Base-by-base conservation (phyloP, 257 asterid species). In the Verbena officinalis region DNA sequence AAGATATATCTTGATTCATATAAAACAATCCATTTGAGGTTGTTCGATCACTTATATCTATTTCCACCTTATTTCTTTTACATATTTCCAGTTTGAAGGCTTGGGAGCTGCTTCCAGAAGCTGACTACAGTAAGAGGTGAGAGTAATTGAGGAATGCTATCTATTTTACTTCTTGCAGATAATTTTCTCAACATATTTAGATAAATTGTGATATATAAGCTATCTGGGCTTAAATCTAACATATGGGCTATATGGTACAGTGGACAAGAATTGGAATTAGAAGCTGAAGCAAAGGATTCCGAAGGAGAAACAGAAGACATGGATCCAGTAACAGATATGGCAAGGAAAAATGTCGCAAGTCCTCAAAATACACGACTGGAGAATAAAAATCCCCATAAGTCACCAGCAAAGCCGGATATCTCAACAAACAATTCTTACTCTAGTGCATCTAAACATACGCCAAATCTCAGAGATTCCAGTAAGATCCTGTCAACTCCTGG, bases 61-160 rank as follows among this genome's bases (percentile, higher is more conserved):
- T 23, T 55, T 36, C 24, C 7, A 45, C 4, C 61, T 15, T 58
- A 51, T 36, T 1, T 34, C 46, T 16, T 64, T 55, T 62, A 30
- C 58, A 53, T 42, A 19, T 65, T 67, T 48, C 56, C 80, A 93
- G 97, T 75, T 82, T 94, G 81, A 87, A 71, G 81, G 86, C 87
- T 57, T 94, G 99, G 99, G 80, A 82, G 65, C 78, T 94, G 48
- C 97, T 94, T 72, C 93, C 95, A 55, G 99, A 94, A 80, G 76
- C 71, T 56, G 77, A 80, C 53, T 94, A 94, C 67, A 69, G 70
- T 68, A 87, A 74, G 69, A 87, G 99, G 99, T 94, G 72, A 77
- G 86, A 69, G 11, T 4, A 27, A 14, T 27, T n/a, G n/a, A n/a
- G 33, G 43, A 16, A 36, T 36, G 11, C 10, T 36, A 4, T 7